Base-by-base conservation (phyloP, 176 grass and related monocot genomes). In the Rhipidocladum racemiflorum region DNA sequence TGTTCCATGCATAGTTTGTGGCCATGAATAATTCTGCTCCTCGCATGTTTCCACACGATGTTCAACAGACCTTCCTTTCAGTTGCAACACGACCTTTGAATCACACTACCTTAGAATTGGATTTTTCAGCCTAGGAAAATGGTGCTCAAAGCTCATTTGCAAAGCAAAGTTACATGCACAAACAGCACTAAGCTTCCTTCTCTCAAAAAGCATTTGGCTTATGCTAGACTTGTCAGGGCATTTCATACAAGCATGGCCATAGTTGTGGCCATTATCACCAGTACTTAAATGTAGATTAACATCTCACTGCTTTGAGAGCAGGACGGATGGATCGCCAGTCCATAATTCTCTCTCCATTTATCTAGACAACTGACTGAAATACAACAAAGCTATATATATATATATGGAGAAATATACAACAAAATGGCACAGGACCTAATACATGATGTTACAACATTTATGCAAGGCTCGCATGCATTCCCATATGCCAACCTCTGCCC, bases 321-420 rank as follows among this genome's bases (percentile, higher is more conserved):
- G 12, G n/a, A 35, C 1, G 17, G 30, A 32, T 72, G 20, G 34
- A 27, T 21, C 3, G 29, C 39, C 23, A 50, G 61, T 70, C 61
- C 29, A 71, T n/a, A 44, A 61, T 44, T 17, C 12, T 67, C 29
- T 17, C 12, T 42, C 30, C 15, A 70, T 78, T 62, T 85, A 78
- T 53, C 42, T 78, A 78, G 21, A 29, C 16, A 71, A 40, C n/a
- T 40, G n/a, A 39, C 1, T 61, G 30, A 63, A 78, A 72, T 63
- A 29, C 76, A 40, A 62, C 40, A 62, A 60, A 29, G 55, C 75
- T 70, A 80, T 27, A 68, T 42, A 61, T 77, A 80, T 25, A 68
- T 29, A 62, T 70, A 71, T 35, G 9, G n/a, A 20, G 17, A 14
- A 69, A 25, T 61, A 50, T 70, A 50, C 21, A 83, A 78, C 20